These are phyloP conservation scores for Spergularia marina DNA, from an alignment of 148 eudicot species.

Conservation along the genomic window DNA sequence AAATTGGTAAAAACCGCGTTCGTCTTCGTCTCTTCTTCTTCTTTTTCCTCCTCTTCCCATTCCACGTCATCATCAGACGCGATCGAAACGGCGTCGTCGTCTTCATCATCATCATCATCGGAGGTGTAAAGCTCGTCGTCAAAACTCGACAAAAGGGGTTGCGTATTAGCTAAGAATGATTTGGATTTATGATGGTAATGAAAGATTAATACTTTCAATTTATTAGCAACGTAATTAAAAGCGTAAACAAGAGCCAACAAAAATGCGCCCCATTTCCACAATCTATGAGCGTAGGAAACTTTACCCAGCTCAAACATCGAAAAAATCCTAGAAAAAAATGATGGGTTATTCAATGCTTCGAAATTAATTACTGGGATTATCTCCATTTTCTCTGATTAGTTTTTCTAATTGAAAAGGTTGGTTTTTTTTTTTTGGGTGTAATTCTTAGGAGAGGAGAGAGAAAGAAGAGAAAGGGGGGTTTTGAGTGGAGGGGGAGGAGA, in stretches of 20 bases:
- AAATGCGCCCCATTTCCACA: constrained; percentile 74
- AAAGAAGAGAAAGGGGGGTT: not conserved
- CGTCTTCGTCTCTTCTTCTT: not conserved
- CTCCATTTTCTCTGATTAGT: constrained; percentile 34
- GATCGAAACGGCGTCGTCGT: constrained; percentile 35
- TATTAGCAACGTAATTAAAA: constrained; percentile 40
- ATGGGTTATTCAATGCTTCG: constrained; percentile 48
- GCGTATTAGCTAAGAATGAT: constrained; percentile 30
- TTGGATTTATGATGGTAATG: constrained; percentile 30
- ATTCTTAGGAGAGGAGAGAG: not conserved
- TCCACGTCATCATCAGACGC: constrained; percentile 37
- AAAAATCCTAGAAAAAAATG: constrained; percentile 41
- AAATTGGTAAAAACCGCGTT: not conserved
- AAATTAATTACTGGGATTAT: constrained; percentile 54
- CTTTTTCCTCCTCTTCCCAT: constrained; percentile 17
- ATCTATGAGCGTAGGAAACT: constrained; percentile 30
- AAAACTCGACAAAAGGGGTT: constrained; percentile 26
- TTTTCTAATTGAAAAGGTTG: not conserved
- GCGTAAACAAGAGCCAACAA: constrained; percentile 56
- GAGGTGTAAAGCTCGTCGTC: constrained; percentile 27
- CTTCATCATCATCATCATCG: constrained; percentile 13
- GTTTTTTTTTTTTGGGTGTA: not conserved
- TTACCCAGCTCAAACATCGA: constrained; percentile 35
- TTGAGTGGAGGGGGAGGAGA: constrained; percentile 19
- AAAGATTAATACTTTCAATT: constrained; percentile 37